These are phyloP conservation scores for Thermomucor indicae-seudaticae DNA, from an alignment of 371 early-diverging fungal genomes.

Conservation along the genomic window DNA sequence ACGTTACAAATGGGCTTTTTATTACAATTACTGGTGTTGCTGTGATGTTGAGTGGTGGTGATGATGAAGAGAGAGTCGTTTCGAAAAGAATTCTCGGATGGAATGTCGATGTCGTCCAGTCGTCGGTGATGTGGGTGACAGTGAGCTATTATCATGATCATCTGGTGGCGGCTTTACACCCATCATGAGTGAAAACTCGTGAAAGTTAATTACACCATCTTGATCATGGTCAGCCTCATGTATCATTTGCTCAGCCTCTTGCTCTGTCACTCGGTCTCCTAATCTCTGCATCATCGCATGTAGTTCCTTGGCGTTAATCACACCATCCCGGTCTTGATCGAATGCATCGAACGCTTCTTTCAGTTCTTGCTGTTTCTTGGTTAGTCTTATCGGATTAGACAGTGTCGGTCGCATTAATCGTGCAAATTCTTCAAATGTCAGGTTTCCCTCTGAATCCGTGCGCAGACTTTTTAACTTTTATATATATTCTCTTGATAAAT, in stretches of 20 bases:
- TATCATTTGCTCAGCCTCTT: constrained; percentile 35
- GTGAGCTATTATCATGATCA: neutral
- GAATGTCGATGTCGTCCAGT: constrained; percentile 12
- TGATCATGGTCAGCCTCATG: constrained; percentile 35
- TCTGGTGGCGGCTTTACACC: constrained; percentile 17
- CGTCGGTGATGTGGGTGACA: constrained; percentile 6
- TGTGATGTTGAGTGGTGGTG: too few relatives aligned
- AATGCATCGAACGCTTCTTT: constrained; percentile 44
- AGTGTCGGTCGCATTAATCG: constrained; percentile 39
- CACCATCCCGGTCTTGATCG: constrained; percentile 38
- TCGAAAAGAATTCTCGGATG: constrained; percentile 28
- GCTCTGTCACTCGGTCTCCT: constrained; percentile 30
- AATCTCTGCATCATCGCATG: constrained; percentile 42
- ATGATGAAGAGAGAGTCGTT: too few relatives aligned
- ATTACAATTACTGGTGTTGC: constrained; percentile 5
- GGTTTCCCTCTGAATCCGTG: constrained; percentile 15
- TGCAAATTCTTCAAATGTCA: constrained; percentile 40
- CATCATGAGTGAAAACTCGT: constrained; percentile 42
- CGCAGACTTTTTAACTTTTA: constrained; percentile 12
- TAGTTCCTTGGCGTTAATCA: constrained; percentile 33
- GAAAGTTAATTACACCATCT: constrained; percentile 39
- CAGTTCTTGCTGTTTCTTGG: constrained; percentile 33
- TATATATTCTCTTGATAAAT: neutral
- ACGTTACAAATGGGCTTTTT: too few relatives aligned
- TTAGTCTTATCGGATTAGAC: constrained; percentile 22